Base-by-base conservation (phyloP, 495 filamentous ascomycete genomes). In the Oleoguttula mirabilis region DNA sequence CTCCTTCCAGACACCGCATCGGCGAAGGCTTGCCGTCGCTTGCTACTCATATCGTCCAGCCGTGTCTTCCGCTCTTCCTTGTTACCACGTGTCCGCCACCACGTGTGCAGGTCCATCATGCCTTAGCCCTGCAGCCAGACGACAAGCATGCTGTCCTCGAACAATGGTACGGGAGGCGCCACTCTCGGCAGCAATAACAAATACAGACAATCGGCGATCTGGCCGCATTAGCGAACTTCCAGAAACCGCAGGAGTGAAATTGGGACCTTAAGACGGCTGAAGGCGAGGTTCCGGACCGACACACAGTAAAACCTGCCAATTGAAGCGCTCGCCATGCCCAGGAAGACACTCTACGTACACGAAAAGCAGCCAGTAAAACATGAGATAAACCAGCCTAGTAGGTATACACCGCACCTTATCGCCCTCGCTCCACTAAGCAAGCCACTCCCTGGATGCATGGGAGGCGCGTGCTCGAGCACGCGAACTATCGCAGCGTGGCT, bases 401-500 rank as follows among this genome's bases (percentile, higher is more conserved):
- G 42, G 32, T 45, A 28, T 37, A 45, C 42, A 36, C 25, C 40
- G 40, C 32, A 24, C 31, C 32, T 16, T 10, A 4, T 16, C 28
- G 25, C 3, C 17, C 5, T 10, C 12, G 3, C 8, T 17, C 14
- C 23, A 15, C 20, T 16, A 31, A 32, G 7, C 15, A 22, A 41
- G 15, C 36, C 12, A 12, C 21, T 24, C 22, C 7, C 22, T 12
- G 15, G 10, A n/a, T n/a, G 10, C 19, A 23, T 24, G 7, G 15
- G 32, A 11, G 5, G 10, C 32, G 10, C 14, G 17, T 21, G 11
- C 11, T n/a, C n/a, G n/a, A n/a, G n/a, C n/a, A n/a, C n/a, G n/a
- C n/a, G n/a, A n/a, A n/a, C n/a, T n/a, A n/a, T n/a, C n/a, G n/a
- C n/a, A n/a, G n/a, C n/a, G n/a, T n/a, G n/a, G n/a, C n/a, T n/a